Evolutionary conservation across 345 rosid species (phyloP).

Genomic region (Eucalyptus leucophloia): DNA sequence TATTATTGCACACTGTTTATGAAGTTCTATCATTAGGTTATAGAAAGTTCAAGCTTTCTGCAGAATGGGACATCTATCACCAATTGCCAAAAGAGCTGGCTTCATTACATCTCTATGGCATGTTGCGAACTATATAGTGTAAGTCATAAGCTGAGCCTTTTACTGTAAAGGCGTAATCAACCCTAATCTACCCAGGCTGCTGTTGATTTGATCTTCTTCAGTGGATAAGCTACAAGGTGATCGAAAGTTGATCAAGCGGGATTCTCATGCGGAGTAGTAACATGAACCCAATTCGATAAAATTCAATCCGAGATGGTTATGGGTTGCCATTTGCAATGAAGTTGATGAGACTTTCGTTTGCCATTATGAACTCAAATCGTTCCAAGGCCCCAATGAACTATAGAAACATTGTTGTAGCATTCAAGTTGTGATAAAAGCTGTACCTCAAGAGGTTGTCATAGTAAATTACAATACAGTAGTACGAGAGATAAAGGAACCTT

Average conservation of each 20-base stretch:
- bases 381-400: neutral
- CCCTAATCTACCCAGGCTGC: neutral
- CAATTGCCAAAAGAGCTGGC: neutral
- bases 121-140: neutral
- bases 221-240: neutral
- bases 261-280: neutral
- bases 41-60: neutral
- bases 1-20: neutral
- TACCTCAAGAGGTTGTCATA: neutral
- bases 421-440: neutral
- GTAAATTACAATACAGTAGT: neutral
- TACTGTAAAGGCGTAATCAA: neutral
- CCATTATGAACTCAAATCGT: neutral
- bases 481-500: neutral
- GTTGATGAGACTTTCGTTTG: neutral
- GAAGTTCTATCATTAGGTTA: neutral
- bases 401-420: neutral
- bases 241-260: neutral
- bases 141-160: neutral
- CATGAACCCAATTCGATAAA: neutral
- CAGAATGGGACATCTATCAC: neutral
- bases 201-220: neutral
- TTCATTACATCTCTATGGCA: neutral
- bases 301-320: neutral
- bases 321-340: no score